phyloP scores from a whole-genome alignment of 1,284 basidiomycete genomes.

The Pseudozyma thailandica region DNA sequence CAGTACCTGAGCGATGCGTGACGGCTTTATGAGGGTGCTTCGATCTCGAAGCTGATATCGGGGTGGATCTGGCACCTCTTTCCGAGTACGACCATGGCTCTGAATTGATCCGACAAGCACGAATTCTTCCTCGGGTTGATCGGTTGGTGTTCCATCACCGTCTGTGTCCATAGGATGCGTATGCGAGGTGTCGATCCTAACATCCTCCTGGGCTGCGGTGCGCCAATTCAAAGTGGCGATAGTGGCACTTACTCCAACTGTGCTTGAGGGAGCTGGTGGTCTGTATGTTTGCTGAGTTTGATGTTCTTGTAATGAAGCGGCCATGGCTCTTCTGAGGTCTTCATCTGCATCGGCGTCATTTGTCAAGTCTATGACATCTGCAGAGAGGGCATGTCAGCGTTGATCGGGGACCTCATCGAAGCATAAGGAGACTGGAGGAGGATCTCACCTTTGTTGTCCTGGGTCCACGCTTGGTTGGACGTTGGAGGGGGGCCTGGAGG shows the following conservation, averaged over 20 bases:
- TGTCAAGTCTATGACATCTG: constrained; percentile 44
- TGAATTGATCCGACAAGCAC: background rate
- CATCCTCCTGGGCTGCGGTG: background rate
- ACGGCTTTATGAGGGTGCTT: constrained; percentile 7
- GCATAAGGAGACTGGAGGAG: background rate
- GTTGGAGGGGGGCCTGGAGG: constrained; percentile 26
- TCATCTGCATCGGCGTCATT: constrained; percentile 39
- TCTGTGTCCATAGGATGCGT: background rate
- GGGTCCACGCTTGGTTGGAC: constrained; percentile 8
- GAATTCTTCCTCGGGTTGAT: background rate
- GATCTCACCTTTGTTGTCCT: constrained; percentile 22
- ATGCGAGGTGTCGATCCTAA: background rate
- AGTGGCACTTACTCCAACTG: constrained; percentile 39
- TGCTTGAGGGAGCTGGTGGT: constrained; percentile 31
- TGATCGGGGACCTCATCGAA: background rate
- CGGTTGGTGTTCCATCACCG: background rate
- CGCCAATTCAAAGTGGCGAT: background rate
- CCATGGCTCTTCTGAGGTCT: constrained; percentile 44
- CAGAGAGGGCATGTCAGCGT: background rate
- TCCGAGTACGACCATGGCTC: background rate
- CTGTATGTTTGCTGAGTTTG: constrained; percentile 25
- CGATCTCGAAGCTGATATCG: constrained; percentile 29
- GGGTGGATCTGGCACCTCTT: background rate
- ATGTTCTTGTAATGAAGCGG: constrained; percentile 38
- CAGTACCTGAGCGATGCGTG: background rate